Conservation (phyloP, 2,329 filamentous ascomycete genomes). For the Neoascochyta sp. region DNA sequence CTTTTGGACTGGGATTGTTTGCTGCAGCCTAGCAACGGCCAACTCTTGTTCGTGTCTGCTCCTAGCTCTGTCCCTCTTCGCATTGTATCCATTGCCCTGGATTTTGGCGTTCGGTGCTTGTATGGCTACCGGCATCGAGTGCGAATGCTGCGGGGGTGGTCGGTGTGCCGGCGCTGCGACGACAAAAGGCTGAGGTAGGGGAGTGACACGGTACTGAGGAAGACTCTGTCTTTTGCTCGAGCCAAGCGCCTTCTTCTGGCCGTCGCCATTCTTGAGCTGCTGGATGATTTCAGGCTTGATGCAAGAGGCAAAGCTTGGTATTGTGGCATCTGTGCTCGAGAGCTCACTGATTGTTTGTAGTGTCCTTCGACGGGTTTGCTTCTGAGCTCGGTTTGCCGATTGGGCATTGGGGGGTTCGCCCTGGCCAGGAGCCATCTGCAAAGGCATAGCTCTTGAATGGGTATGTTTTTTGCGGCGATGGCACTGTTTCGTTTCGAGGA, state of each 20-base stretch:
- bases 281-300: constrained; percentile 5
- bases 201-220: constrained; percentile 9
- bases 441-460: too few relatives aligned
- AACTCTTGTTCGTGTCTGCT: constrained; percentile 15
- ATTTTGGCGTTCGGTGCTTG: not conserved
- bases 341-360: constrained; percentile 31
- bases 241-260: too few relatives aligned
- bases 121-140: not conserved
- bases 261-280: too few relatives aligned
- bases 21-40: constrained; percentile 8
- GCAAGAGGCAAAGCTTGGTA: constrained; percentile 10
- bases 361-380: constrained; percentile 23
- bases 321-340: constrained; percentile 10
- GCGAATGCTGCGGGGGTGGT: constrained; percentile 5
- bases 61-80: constrained; percentile 15
- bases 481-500: too few relatives aligned
- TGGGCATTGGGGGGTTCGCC: constrained; percentile 4
- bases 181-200: constrained; percentile 2
- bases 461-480: too few relatives aligned
- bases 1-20: constrained; percentile 9
- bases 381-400: constrained; percentile 3
- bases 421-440: constrained; percentile 15
- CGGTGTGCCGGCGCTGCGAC: constrained; percentile 4
- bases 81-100: constrained; percentile 18
- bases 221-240: constrained; percentile 18